Evolutionary conservation across 2,329 filamentous ascomycete genomes (phyloP).

Genomic region (Phialophora macrospora): DNA sequence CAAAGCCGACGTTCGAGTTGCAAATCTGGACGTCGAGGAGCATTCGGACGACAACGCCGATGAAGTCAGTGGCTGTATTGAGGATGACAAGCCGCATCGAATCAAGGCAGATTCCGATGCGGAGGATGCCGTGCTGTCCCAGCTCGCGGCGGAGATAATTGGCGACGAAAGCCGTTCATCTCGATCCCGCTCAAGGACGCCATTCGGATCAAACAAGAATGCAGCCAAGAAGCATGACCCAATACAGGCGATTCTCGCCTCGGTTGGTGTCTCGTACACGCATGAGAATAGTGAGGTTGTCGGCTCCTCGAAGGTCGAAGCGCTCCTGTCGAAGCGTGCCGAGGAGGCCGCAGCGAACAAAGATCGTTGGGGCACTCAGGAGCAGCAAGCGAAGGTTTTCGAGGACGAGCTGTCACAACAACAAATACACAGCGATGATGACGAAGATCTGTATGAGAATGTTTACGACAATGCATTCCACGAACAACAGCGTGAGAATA

Average conservation of each 20-base stretch:
- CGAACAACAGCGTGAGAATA: background rate
- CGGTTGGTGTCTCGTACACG: constrained; percentile 89
- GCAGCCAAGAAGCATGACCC: constrained; percentile 64
- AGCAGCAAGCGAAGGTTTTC: constrained; percentile 36
- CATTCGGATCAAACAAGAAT: constrained; percentile 42
- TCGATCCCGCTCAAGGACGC: constrained; percentile 53
- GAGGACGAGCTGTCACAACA: constrained; percentile 27
- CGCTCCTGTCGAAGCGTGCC: constrained; percentile 77
- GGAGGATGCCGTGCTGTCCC: constrained; percentile 71
- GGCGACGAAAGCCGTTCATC: constrained; percentile 50
- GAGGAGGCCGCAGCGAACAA: constrained; percentile 50
- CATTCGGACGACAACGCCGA: constrained; percentile 54
- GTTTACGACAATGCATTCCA: constrained; percentile 16
- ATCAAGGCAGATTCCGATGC: constrained; percentile 45
- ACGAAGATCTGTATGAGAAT: constrained; percentile 4
- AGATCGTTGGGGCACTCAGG: constrained; percentile 23
- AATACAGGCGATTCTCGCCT: constrained; percentile 84
- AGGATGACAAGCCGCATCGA: constrained; percentile 35
- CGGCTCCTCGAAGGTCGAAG: constrained; percentile 89
- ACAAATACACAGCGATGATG: background rate
- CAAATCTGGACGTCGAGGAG: constrained; percentile 73
- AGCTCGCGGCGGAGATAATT: constrained; percentile 69
- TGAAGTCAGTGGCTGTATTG: constrained; percentile 33
- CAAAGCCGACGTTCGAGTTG: constrained; percentile 78
- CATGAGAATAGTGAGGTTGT: constrained; percentile 97